Conservation (phyloP, 768 basidiomycete species). For the Boletus pseudopeckii region DNA sequence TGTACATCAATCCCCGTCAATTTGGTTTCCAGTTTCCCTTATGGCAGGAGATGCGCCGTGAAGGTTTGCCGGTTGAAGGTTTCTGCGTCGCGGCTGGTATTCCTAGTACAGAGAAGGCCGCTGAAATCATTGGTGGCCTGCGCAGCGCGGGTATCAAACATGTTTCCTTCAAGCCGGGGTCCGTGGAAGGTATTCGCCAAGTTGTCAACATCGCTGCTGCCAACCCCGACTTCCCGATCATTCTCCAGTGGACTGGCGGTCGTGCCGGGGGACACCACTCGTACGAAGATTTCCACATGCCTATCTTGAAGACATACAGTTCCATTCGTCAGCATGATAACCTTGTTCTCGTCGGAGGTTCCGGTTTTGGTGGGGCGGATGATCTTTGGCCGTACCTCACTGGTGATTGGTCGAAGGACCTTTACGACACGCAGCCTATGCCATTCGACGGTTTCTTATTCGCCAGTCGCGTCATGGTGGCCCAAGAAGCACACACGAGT, state of each 20-base stretch:
- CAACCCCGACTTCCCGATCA: slow-evolving; percentile 94
- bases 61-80: slow-evolving; percentile 96
- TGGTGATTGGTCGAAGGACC: slow-evolving; percentile 88
- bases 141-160: slow-evolving; percentile 87
- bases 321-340: slow-evolving; percentile 87
- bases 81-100: slow-evolving; percentile 99
- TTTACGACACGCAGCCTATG: slow-evolving; percentile 88
- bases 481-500: slow-evolving; percentile 96
- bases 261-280: slow-evolving; percentile 98
- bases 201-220: slow-evolving; percentile 93
- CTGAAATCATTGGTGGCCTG: slow-evolving; percentile 89
- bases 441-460: slow-evolving; percentile 98
- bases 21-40: slow-evolving; percentile 96
- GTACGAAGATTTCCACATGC: slow-evolving; percentile 98
- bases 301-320: slow-evolving; percentile 85
- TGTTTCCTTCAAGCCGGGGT: slow-evolving; percentile 97
- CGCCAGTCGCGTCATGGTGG: slow-evolving; percentile 97
- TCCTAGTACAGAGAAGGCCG: slow-evolving; percentile 94
- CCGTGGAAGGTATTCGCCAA: slow-evolving; percentile 95
- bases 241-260: slow-evolving; percentile 98
- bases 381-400: slow-evolving; percentile 97
- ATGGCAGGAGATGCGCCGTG: slow-evolving; percentile 96
- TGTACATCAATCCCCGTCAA: slow-evolving; percentile 98
- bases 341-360: slow-evolving; percentile 87
- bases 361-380: slow-evolving; percentile 92